phyloP scores from a whole-genome alignment of 495 filamentous ascomycete genomes.

The Tetracladium marchalianum region DNA sequence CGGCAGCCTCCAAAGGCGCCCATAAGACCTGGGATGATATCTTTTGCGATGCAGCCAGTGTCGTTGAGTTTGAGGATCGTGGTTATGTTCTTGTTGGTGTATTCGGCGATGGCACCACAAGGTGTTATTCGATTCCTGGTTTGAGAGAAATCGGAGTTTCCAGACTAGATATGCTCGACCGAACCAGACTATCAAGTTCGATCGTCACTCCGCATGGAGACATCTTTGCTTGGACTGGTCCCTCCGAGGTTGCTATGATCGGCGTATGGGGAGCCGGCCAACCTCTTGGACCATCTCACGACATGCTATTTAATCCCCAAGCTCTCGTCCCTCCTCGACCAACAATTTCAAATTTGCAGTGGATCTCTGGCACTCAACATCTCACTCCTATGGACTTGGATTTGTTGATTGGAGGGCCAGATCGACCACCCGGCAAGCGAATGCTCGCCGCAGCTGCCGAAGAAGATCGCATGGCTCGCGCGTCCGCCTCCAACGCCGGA shows the following conservation, averaged over 20 bases:
- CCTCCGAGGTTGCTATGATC: conserved; percentile 70
- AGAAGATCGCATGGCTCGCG: conserved; percentile 31
- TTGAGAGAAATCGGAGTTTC: conserved; percentile 75
- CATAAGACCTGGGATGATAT: conserved; percentile 79
- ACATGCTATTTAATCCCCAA: conserved; percentile 68
- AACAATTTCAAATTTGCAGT: conserved; percentile 93
- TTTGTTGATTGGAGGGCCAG: conserved; percentile 77
- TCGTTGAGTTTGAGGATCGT: conserved; percentile 60
- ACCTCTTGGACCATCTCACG: conserved; percentile 42
- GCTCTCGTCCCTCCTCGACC: conserved; percentile 66
- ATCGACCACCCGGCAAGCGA: conserved; percentile 75
- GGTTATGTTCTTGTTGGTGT: conserved; percentile 73
- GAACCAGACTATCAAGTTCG: conserved; percentile 54
- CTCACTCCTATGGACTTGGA: conserved; percentile 87
- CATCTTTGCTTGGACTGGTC: conserved; percentile 81
- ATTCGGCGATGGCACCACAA: conserved; percentile 67
- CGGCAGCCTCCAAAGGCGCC: conserved; percentile 73
- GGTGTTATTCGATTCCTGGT: conserved; percentile 75
- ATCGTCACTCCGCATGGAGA: conserved; percentile 67
- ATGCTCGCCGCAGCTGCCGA: conserved; percentile 42
- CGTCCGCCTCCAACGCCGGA: conserved; percentile 24
- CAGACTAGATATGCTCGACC: conserved; percentile 57
- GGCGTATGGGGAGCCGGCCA: conserved; percentile 71
- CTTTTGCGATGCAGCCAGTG: conserved; percentile 65
- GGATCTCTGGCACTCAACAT: conserved; percentile 93